Evolutionary conservation across 768 basidiomycete genomes (phyloP), one percentile per base, ranked within the genome.

Genomic region (Nidula microcarpa): DNA sequence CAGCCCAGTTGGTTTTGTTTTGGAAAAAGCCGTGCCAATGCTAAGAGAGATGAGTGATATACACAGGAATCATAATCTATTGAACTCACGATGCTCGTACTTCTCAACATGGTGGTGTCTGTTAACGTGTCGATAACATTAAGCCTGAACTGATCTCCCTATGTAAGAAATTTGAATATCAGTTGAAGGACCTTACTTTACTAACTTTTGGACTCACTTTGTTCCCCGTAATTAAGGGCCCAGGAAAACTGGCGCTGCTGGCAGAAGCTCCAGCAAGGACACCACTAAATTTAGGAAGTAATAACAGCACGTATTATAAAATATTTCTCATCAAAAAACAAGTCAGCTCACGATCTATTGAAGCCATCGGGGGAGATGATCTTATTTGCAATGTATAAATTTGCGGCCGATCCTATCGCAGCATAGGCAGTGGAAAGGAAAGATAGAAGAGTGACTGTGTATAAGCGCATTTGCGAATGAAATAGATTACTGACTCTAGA

Each of bases 341-440:
- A 30, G 23, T 30, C 23, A 30, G 23, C 65, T 9, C 46, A 61
- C 56, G 56, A 54, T 10, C 80, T 68, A 60, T 49, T 57, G 57
- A 74, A 80, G 18, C 82, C 82, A 66, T 83, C 82, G 0, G 82
- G 82, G 6, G 73, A 60, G 51, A 83, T 77, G 11, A 63, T 54
- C 50, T 68, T 69, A 64, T 82, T 82, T 6, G 64, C 62, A 37
- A 82, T 67, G 50, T 68, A 62, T 5, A 82, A 54, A 35, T 74
- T 62, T 8, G 68, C 62, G 33, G 34, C 52, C 5, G 72, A 70
- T 0, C 70, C 70, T 46, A 70, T 57, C 5, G 56, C 53, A 49
- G 59, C 64, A 47, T 62, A 60, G 7, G 51, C 53, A 16, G 51
- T 45, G 13, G 49, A 39, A 17, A 54, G 32, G 16, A 45, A 53